Base-by-base conservation (phyloP, 2,329 filamentous ascomycete genomes). In the Didymella sp. region DNA sequence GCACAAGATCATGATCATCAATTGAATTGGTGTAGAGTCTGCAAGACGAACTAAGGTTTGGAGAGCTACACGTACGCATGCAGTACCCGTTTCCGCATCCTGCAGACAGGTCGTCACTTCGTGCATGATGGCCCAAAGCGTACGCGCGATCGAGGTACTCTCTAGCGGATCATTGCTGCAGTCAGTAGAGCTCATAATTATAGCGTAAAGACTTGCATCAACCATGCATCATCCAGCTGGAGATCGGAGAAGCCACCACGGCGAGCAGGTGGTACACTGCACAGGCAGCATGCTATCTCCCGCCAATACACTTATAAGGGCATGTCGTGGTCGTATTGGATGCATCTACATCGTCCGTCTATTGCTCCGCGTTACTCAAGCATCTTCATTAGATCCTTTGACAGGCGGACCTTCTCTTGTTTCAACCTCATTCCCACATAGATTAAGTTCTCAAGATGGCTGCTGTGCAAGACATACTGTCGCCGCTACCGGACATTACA, bases 401-500 rank as follows among this genome's bases (percentile, higher is more conserved):
- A 38, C 2, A 38, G 7, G 21, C 19, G n/a, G n/a, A 4, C 19
- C 8, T 22, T 7, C 2, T 21, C 11, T 4, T 13, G 8, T 13
- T 12, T 22, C 11, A 21, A 21, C 35, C 17, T 4, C 17, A 22
- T 4, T n/a, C 21, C 7, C n/a, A 38, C 7, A 22, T 22, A 6
- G 12, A 38, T 17, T 13, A 7, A 22, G 12, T 17, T 12, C 1
- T 24, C 45, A 54, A 13, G 1, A 53, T 58, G 55, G 38, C 55
- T 3, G 8, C 31, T 8, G 44, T 51, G 12, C 46, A 50, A 13
- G 56, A 59, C 21, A 50, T 51, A 22, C 46, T 54, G 9, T 13
- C 45, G 1, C 50, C 45, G 1, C 46, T 59, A 9, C 56, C 56
- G n/a, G 51, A 68, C 1, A 66, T 69, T 17, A 58, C 63, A 1